Conservation (phyloP, 805 yeast species). For the Saccharomycopsis selenospora region DNA sequence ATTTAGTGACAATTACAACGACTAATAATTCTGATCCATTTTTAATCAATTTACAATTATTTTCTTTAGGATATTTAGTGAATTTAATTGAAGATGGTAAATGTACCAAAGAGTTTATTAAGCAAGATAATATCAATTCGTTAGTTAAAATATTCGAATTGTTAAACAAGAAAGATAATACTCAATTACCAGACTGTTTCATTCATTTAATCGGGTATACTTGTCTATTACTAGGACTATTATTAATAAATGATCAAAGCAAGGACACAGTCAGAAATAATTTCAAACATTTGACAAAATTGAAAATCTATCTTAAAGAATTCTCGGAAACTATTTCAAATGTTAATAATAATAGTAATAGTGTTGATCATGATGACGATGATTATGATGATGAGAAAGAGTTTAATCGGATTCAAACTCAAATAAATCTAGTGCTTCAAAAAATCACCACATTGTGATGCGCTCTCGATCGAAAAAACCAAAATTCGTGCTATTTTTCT, state of each 20-base stretch:
- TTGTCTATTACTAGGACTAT: not conserved
- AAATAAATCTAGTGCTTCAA: not conserved
- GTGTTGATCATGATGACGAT: not conserved
- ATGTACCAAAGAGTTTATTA: not conserved
- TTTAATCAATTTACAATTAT: not conserved
- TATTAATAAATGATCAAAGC: not conserved
- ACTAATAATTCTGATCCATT: not conserved
- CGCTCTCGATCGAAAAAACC: too few species aligned
- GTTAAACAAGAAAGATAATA: not conserved
- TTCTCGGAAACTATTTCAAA: not conserved
- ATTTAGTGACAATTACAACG: not conserved
- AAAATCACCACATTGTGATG: not conserved
- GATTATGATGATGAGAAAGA: not conserved
- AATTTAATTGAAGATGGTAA: not conserved
- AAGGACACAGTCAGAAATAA: not conserved
- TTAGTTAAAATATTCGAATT: not conserved
- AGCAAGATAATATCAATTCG: not conserved
- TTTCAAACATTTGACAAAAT: not conserved
- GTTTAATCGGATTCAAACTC: not conserved
- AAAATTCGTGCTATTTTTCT: too few species aligned
- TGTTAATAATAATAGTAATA: not conserved
- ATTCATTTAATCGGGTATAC: not conserved
- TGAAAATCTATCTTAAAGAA: not conserved
- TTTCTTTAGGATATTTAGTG: not conserved
- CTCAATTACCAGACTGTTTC: not conserved